Conservation (phyloP, 2,329 filamentous ascomycete genomes). For the Clonostachys chloroleuca region DNA sequence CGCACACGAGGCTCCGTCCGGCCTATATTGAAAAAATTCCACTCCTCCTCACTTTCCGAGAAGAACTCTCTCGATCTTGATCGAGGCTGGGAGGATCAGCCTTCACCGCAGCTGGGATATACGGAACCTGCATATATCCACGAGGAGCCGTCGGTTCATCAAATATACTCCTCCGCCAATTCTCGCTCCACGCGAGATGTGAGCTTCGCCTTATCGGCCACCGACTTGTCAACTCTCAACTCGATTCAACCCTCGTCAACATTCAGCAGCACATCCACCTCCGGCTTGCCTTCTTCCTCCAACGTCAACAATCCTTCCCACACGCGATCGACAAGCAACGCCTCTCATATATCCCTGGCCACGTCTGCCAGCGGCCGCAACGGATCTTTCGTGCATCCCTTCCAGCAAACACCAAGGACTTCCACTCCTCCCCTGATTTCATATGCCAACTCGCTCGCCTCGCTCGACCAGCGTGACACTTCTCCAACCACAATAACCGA, state of each 20-base stretch:
- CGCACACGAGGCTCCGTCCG: constrained; percentile 47
- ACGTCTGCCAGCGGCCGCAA: constrained; percentile 45
- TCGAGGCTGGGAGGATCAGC: constrained; percentile 53
- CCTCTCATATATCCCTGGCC: constrained; percentile 51
- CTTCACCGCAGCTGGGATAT: constrained; percentile 17
- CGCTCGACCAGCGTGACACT: constrained; percentile 47
- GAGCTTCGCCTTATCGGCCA: constrained; percentile 36
- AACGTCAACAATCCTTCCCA: constrained; percentile 27
- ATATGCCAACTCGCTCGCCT: constrained; percentile 52
- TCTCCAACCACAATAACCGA: constrained; percentile 53
- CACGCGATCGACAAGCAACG: constrained; percentile 52
- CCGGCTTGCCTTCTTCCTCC: neutral
- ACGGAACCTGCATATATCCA: constrained; percentile 9
- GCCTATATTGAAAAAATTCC: constrained; percentile 58
- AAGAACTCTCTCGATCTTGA: constrained; percentile 61
- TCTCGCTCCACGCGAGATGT: constrained; percentile 28
- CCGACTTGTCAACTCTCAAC: constrained; percentile 15
- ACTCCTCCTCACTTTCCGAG: constrained; percentile 40
- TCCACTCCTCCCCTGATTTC: constrained; percentile 52
- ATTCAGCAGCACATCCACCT: neutral
- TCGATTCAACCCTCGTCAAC: neutral
- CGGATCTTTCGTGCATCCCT: constrained; percentile 56
- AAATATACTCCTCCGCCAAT: constrained; percentile 9
- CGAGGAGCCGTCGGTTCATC: constrained; percentile 5
- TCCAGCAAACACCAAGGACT: constrained; percentile 58